These are phyloP conservation scores for Coccomyxa subellipsoidea DNA, from an alignment of 163 green algal genomes.

Conservation along the genomic window DNA sequence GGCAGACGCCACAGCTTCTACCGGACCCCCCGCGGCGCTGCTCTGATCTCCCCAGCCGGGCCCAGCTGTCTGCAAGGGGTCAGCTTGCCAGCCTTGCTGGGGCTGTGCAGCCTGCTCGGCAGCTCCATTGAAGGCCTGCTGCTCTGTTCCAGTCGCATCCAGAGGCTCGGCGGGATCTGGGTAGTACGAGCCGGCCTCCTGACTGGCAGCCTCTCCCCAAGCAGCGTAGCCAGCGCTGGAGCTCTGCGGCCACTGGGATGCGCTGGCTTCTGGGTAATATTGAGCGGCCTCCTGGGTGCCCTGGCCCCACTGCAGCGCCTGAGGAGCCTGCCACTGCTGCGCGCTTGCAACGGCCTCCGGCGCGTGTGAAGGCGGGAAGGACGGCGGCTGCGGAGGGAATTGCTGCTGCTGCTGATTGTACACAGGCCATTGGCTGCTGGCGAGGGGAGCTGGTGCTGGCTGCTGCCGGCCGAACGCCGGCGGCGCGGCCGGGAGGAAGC, in stretches of 20 bases:
- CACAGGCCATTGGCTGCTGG: background rate
- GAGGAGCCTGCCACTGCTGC: background rate
- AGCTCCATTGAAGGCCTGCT: background rate
- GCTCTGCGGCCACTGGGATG: background rate
- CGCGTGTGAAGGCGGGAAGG: background rate
- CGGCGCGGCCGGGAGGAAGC: background rate
- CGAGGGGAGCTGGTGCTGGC: background rate
- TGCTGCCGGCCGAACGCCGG: background rate
- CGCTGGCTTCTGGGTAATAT: background rate
- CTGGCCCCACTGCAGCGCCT: background rate
- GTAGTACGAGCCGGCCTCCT: background rate
- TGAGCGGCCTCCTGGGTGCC: background rate
- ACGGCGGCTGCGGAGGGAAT: background rate
- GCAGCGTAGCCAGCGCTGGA: too few species aligned
- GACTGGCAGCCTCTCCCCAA: too few species aligned
- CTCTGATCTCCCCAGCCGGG: background rate
- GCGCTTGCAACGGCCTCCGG: background rate
- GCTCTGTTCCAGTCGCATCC: background rate
- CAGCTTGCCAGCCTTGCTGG: background rate
- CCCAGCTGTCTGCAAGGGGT: background rate
- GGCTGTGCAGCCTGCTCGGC: background rate
- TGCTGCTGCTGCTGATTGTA: background rate
- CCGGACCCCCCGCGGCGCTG: too few species aligned
- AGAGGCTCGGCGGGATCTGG: background rate
- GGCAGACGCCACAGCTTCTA: background rate